Conservation (phyloP, 1,284 basidiomycete species). For the Pyrrhoderma lamaoense region DNA sequence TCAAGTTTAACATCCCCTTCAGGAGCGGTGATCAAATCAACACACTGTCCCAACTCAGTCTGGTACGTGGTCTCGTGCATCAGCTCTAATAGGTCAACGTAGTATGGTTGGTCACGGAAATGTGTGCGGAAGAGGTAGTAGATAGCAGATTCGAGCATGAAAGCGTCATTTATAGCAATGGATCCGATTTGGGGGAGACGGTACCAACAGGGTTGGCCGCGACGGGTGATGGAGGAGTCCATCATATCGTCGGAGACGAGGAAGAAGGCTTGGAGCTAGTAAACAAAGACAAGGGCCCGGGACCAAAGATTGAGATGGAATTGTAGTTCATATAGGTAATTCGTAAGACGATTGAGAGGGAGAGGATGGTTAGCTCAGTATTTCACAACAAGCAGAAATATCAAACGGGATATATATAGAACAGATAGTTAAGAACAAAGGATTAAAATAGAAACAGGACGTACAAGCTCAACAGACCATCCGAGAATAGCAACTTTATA, state of each 20-base stretch:
- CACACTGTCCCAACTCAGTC: slow-evolving; percentile 94
- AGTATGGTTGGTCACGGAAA: slow-evolving; percentile 79
- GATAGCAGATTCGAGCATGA: slow-evolving; percentile 95
- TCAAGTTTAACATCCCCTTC: slow-evolving; percentile 83
- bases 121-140: slow-evolving; percentile 87
- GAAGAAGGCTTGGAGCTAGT: slow-evolving; percentile 94
- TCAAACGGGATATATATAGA: too few species aligned
- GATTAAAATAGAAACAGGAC: too few species aligned
- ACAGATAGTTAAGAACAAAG: too few species aligned
- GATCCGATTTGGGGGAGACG: slow-evolving; percentile 67
- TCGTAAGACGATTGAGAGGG: too few species aligned
- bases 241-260: slow-evolving; percentile 98
- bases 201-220: slow-evolving; percentile 99
- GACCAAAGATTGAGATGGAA: too few species aligned
- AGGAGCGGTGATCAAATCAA: slow-evolving; percentile 93
- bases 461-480: slow-evolving; percentile 92
- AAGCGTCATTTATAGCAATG: slow-evolving; percentile 95
- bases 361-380: too few species aligned
- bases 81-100: slow-evolving; percentile 84
- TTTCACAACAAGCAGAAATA: too few species aligned
- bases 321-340: too few species aligned
- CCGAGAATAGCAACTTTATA: slow-evolving; percentile 85
- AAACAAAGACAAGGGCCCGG: too few species aligned
- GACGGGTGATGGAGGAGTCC: slow-evolving; percentile 89
- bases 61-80: slow-evolving; percentile 91